Evolutionary conservation across 768 basidiomycete genomes (phyloP), one percentile per base, ranked within the genome.

Genomic region (Melanogaster broomeanus): DNA sequence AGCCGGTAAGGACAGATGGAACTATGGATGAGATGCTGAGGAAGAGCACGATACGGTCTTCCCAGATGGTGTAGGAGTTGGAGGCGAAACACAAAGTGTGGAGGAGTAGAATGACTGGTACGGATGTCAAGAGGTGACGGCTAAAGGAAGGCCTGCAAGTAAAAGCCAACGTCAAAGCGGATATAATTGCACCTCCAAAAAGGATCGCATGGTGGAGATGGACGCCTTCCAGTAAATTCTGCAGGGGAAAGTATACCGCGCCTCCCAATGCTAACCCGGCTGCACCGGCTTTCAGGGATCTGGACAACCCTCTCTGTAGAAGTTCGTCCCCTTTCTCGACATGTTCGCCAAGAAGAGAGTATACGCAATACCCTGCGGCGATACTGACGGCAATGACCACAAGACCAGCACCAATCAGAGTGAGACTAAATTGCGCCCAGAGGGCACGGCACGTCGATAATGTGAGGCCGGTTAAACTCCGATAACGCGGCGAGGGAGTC

Each of bases 1-100:
- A 71, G 0, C 89, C 87, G 42, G 74, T 75, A 28, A 88, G 62
- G 53, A 88, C 71, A 52, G 72, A 74, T 0, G 85, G 84, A 11
- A 83, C 69, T 33, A 93, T 71, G 28, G 82, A 88, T 33, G 80
- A 81, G 39, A 85, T 64, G 53, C 86, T 72, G 48, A 98, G 78
- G 77, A 85, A 95, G 8, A 84, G 81, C 11, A 88, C 76, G 49
- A 91, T 75, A 28, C 81, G 80, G 66, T 98, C 95, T 78, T 99
- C 97, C 93, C 94, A 98, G 67, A 98, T 82, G n/a, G 90, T 92
- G 75, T 92, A 96, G 0, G 94, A 97, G 74, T 98, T 98, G 22
- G 94, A 96, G 15, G 87, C 80, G 70, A 96, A 96, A 7, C 87
- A 75, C 4, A 88, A 48, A 2, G 85, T 70, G 61, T 98, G 94